phyloP scores from a whole-genome alignment of 345 rosid species.

The Alliaria petiolata region DNA sequence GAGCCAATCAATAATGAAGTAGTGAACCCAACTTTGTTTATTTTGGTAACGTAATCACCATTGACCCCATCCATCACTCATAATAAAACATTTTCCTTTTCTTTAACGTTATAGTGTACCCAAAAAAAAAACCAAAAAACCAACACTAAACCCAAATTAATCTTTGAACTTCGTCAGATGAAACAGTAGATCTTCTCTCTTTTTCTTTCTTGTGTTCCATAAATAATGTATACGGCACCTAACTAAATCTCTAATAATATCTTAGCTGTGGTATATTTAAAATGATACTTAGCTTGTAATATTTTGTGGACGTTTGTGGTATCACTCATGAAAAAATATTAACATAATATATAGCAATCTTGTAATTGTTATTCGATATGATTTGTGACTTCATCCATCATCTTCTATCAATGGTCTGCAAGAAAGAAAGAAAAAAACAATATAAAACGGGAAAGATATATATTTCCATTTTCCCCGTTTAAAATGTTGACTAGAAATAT shows the following conservation, averaged over 20 bases:
- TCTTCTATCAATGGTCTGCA: conserved; percentile 19
- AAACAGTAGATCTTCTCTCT: no score
- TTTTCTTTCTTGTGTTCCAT: no score
- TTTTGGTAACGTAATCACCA: neutral
- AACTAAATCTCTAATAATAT: neutral
- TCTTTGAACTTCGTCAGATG: neutral
- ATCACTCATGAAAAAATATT: neutral
- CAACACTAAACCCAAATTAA: neutral
- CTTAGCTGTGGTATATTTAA: neutral
- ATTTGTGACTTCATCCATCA: conserved; percentile 9
- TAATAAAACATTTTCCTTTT: neutral
- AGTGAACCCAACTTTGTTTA: neutral
- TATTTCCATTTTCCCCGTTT: neutral
- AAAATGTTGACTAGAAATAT: neutral
- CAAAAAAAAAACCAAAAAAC: neutral
- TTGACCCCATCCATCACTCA: neutral
- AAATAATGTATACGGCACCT: no score
- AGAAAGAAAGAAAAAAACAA: neutral
- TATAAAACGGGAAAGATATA: neutral
- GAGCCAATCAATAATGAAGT: conserved; percentile 7
- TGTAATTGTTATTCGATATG: neutral
- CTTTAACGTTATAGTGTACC: neutral
- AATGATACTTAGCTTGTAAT: neutral
- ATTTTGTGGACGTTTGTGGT: neutral
- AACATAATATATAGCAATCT: neutral